Percentiles rank a stretch among this genome's conserved stretches.
Conservation (phyloP, 1,284 basidiomycete species). For the Cryptococcus sp. region DNA sequence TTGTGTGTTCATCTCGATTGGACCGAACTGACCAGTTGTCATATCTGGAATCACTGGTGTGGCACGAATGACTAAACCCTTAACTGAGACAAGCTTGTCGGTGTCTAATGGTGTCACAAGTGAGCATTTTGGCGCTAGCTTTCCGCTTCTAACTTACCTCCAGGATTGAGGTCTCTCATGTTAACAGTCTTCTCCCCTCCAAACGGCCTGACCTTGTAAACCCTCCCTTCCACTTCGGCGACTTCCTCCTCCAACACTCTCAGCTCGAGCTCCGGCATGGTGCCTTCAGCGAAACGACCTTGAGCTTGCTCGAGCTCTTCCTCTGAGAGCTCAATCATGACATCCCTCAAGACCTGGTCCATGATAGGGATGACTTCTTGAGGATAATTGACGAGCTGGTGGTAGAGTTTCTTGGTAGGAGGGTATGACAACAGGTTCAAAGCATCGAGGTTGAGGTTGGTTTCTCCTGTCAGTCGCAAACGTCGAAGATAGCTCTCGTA, state of each 20-base stretch:
- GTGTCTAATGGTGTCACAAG: slow-evolving; percentile 64
- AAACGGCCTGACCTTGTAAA: slow-evolving; percentile 91
- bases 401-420: slow-evolving; percentile 75
- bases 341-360: slow-evolving; percentile 92
- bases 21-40: slow-evolving; percentile 61
- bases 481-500: slow-evolving; percentile 83
- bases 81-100: slow-evolving; percentile 93
- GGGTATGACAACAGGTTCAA: slow-evolving; percentile 87
- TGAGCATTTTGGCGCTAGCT: no score
- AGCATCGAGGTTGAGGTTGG: slow-evolving; percentile 88
- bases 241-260: slow-evolving; percentile 74
- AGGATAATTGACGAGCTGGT: slow-evolving; percentile 84
- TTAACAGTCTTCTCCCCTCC: slow-evolving; percentile 73
- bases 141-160: slow-evolving; percentile 58
- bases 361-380: slow-evolving; percentile 96
- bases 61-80: slow-evolving; percentile 94
- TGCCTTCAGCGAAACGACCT: slow-evolving; percentile 29
- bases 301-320: slow-evolving; percentile 64
- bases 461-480: slow-evolving; percentile 88
- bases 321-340: slow-evolving; percentile 78
- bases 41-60: slow-evolving; percentile 99
- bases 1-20: background rate
- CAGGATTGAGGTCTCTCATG: slow-evolving; percentile 88
- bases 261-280: slow-evolving; percentile 60
- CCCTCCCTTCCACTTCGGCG: slow-evolving; percentile 71